Evolutionary conservation across 331 rosid genomes (phyloP), one percentile per base, ranked within the genome.

Genomic region (Quercus lobata): DNA sequence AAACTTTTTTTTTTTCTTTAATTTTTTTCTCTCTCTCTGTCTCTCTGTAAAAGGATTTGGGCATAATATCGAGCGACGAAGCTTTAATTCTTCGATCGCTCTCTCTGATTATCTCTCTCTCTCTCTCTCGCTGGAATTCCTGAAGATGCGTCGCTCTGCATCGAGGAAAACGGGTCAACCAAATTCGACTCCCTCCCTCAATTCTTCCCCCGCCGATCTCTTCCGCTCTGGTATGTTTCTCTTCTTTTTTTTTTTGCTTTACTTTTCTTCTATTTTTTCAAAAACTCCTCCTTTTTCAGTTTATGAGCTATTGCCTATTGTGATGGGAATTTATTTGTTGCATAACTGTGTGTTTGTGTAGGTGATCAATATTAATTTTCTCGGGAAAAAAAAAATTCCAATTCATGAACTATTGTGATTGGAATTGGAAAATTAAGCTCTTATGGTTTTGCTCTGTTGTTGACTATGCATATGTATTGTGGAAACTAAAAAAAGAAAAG

Each of bases 131-230:
- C 82, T 83, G 84, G 91, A 87, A 69, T 88, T 88, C 81, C 74
- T 65, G 89, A 93, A 86, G 92, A 95, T 95, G 99, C 96, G 93
- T 79, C 93, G 96, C 74, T 71, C 92, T 69, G 80, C 91, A 58
- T 63, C 89, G 63, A 91, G 88, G 52, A 93, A 91, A 57, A 75
- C 93, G 84, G 96, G 97, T 84, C 96, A 91, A 75, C 81, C 92
- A 72, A 89, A 89, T 83, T 86, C 97, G 19, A 83, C 86, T 24
- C 37, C 88, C 14, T 85, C 85, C 53, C 76, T 84, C 44, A 91
- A 88, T 88, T 89, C 93, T 62, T 81, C 92, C 25, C 84, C 97
- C 30, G 82, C 86, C 61, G 96, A 92, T 91, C 91, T 89, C 82
- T 89, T 89, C 86, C 97, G 97, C 71, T 89, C 94, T 71, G 97